Conservation (phyloP, 306 rosid species). For the Rosa rugosa region DNA sequence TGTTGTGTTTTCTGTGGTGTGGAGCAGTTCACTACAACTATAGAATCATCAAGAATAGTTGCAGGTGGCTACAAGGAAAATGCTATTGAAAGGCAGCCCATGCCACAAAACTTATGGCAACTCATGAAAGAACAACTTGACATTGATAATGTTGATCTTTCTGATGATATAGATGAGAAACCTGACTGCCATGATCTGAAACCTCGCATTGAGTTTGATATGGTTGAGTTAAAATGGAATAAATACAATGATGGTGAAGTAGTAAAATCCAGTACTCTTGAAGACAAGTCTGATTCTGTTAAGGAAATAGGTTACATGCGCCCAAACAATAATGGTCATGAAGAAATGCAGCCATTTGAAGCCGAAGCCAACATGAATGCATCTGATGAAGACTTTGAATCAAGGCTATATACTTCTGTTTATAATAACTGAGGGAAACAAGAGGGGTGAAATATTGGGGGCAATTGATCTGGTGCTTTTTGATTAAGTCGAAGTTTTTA, state of each 20-base stretch:
- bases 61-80: conserved; percentile 3
- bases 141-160: not conserved
- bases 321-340: too few relatives aligned
- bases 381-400: conserved; percentile 12
- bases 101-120: not conserved
- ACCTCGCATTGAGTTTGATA: not conserved
- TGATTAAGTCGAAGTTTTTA: not conserved
- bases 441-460: not conserved
- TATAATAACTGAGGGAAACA: not conserved
- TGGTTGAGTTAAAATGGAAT: not conserved
- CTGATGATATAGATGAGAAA: not conserved
- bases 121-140: not conserved
- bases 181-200: conserved; percentile 5
- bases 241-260: not conserved
- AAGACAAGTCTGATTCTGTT: too few relatives aligned
- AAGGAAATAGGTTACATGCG: too few relatives aligned
- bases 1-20: not conserved
- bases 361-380: not conserved
- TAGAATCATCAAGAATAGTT: conserved; percentile 27
- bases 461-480: not conserved
- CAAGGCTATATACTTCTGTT: conserved; percentile 8
- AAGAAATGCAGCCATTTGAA: not conserved
- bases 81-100: not conserved
- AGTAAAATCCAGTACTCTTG: not conserved
- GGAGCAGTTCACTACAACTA: conserved; percentile 1